These are phyloP conservation scores for Cucumis hystrix DNA, from an alignment of 306 rosid genomes.

Conservation along the genomic window DNA sequence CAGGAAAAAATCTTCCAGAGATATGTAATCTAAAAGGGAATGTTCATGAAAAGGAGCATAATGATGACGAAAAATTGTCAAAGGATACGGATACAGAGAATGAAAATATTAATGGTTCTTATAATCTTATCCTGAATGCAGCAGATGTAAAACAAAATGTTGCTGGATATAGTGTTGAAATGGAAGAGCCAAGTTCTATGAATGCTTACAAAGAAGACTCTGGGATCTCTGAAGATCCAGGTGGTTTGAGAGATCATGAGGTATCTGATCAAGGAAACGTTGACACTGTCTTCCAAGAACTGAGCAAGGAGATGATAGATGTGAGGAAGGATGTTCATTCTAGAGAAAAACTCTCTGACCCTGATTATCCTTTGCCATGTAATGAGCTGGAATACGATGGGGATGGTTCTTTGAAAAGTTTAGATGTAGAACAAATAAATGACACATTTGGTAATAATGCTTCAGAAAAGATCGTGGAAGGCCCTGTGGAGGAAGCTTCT, in stretches of 20 bases:
- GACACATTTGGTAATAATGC: conserved; percentile 14
- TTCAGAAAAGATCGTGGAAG: background rate
- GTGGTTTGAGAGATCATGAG: background rate
- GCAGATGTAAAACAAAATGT: background rate
- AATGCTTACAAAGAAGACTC: background rate
- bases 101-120: background rate
- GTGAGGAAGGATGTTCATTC: background rate
- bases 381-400: background rate
- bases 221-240: background rate
- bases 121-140: background rate
- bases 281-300: background rate
- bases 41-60: conserved; percentile 6
- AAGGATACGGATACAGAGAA: background rate
- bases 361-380: background rate
- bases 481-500: background rate
- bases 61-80: background rate
- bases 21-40: conserved; percentile 4
- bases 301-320: background rate
- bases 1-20: conserved; percentile 11
- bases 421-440: background rate
- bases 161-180: background rate
- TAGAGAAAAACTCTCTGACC: background rate
- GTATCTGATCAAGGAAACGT: background rate
- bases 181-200: background rate
- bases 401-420: conserved; percentile 1